Conservation (phyloP, 139 green algal genomes). For the Coccomyxa sp. region DNA sequence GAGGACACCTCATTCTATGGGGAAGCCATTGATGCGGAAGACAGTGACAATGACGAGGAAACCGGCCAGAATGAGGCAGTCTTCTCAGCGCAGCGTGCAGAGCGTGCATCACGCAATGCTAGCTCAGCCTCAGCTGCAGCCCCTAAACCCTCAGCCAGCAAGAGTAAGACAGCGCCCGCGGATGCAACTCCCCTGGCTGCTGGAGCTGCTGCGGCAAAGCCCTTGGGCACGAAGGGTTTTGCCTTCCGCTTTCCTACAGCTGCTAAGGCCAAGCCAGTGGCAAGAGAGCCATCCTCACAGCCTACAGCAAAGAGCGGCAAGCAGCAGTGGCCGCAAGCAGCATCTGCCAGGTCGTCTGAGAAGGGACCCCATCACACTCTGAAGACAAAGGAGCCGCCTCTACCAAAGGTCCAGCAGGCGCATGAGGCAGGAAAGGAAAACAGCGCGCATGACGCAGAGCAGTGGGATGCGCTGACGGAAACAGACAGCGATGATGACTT, state of each 20-base stretch:
- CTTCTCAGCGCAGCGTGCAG: not conserved
- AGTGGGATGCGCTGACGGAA: slow-evolving; percentile 30
- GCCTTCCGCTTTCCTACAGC: no score
- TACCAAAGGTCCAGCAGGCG: no score
- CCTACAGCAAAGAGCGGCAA: not conserved
- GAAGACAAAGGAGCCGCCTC: no score
- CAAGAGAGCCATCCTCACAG: not conserved
- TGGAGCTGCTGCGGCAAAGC: not conserved
- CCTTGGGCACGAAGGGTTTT: no score
- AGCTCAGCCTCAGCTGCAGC: no score
- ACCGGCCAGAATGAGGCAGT: not conserved
- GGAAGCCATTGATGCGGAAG: not conserved
- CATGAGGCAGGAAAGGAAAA: no score
- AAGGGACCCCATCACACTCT: no score
- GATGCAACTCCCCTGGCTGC: not conserved
- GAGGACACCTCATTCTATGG: slow-evolving; percentile 42
- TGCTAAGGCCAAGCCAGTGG: not conserved
- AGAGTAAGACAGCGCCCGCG: not conserved
- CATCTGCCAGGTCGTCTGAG: no score
- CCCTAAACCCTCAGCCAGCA: slow-evolving; percentile 7
- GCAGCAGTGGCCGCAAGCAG: no score
- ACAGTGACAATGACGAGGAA: not conserved
- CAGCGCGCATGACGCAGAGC: not conserved
- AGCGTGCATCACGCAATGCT: no score
- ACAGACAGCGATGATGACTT: slow-evolving; percentile 49